phyloP scores from a whole-genome alignment of 441 rosid genomes.

The Dalechampia spathulata region DNA sequence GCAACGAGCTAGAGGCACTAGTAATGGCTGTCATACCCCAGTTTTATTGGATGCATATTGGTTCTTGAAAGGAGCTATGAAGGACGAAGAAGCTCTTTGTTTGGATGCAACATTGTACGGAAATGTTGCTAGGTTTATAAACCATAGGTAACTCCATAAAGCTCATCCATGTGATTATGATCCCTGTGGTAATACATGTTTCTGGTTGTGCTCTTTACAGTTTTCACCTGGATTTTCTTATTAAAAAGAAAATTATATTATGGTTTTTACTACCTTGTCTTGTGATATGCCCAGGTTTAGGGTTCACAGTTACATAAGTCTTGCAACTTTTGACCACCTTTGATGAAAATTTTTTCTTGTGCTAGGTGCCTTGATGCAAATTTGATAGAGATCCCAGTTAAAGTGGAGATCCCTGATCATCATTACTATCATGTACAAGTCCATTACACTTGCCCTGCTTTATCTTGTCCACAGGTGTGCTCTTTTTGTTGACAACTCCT shows the following conservation, averaged over 20 bases:
- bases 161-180: neutral
- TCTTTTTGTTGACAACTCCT: too few relatives aligned
- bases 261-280: too few relatives aligned
- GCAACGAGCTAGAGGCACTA: constrained; percentile 11
- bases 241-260: constrained; percentile 4
- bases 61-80: constrained; percentile 37
- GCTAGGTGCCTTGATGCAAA: constrained; percentile 86
- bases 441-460: constrained; percentile 1
- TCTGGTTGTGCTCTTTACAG: neutral
- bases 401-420: constrained; percentile 65
- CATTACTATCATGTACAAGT: constrained; percentile 77
- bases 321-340: neutral
- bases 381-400: constrained; percentile 89
- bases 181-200: neutral
- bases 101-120: constrained; percentile 68
- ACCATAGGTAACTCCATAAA: constrained; percentile 60
- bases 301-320: too few relatives aligned
- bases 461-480: neutral
- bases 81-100: constrained; percentile 70
- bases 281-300: too few relatives aligned
- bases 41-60: constrained; percentile 79
- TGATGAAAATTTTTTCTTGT: constrained; percentile 1
- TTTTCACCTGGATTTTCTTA: neutral
- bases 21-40: constrained; percentile 28
- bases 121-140: constrained; percentile 87